Evolutionary conservation across 139 green algal genomes (phyloP), one percentile per base, ranked within the genome.

Genomic region (Desmodesmus armatus): DNA sequence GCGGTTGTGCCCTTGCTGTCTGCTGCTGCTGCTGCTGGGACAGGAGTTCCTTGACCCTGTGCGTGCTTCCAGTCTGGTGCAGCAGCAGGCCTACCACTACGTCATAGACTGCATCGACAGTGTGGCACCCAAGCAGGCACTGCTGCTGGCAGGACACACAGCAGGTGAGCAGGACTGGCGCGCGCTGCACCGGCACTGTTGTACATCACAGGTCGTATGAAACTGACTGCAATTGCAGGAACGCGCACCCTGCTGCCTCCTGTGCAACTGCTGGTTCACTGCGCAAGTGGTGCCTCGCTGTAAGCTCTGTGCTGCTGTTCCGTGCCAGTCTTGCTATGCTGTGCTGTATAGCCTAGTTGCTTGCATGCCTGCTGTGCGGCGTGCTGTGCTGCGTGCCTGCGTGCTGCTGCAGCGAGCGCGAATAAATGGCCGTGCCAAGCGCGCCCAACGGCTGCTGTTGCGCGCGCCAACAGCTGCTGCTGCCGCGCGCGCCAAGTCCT

Each of bases 91-190:
- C 15, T 86, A 85, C n/a, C 80, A 91, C 41, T 93, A 84, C 40
- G 88, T 93, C 3, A 63, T 93, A 37, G 90, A 93, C 79, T 90
- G 85, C 79, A 93, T 93, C 29, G 88, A 92, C 74, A 82, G 65
- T 7, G 19, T 92, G 0, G 82, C 88, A 3, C 85, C 88, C 25
- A 92, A 92, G 85, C 35, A 87, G 80, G 44, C 51, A 17, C 86
- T 93, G 51, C 65, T 93, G 41, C 69, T 86, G 25, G 69, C 80
- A 37, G 80, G 35, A 9, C 49, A 80, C 25, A 51, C 71, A 81
- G 49, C 31, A 66, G n/a, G n/a, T n/a, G n/a, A n/a, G 67, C n/a
- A n/a, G n/a, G n/a, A n/a, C n/a, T n/a, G 9, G 53, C 53, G 53
- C 9, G 60, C 60, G 60, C 5, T 19, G 13, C 27, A 5, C 27